A percentile compares a stretch with the other conserved stretches of the same genome.
phyloP scores from a whole-genome alignment of 164 flowering plant genomes.

The Malania oleifera region DNA sequence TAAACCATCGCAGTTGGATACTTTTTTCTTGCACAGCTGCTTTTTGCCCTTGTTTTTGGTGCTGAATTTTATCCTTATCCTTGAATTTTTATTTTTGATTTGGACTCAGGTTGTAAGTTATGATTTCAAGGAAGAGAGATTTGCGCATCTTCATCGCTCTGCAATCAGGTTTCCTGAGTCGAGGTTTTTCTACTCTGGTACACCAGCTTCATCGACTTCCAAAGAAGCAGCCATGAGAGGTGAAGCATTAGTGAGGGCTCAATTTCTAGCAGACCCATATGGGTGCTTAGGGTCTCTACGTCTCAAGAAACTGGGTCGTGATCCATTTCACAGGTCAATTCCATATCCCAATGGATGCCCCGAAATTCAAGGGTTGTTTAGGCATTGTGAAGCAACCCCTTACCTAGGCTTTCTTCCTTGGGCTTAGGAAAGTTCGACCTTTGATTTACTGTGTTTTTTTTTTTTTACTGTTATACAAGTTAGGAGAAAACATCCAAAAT shows the following conservation, averaged over 20 bases:
- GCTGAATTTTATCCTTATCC: not conserved
- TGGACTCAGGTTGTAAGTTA: constrained; percentile 77
- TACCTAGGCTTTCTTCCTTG: constrained; percentile 72
- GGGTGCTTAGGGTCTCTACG: constrained; percentile 71
- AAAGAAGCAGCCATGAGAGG: constrained; percentile 72
- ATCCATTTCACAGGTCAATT: constrained; percentile 86
- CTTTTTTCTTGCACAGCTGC: not conserved
- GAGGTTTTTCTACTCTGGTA: constrained; percentile 73
- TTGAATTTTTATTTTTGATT: not conserved
- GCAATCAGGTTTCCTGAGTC: constrained; percentile 80
- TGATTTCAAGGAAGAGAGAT: constrained; percentile 89
- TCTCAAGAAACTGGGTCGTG: constrained; percentile 72
- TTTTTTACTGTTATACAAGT: too few species aligned
- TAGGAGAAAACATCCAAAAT: too few species aligned
- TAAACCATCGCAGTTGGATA: too few species aligned
- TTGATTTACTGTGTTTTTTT: too few species aligned
- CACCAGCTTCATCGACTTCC: constrained; percentile 63
- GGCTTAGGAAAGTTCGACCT: constrained; percentile 26
- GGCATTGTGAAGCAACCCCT: constrained; percentile 63
- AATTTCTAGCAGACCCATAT: constrained; percentile 79
- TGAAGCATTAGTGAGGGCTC: constrained; percentile 76
- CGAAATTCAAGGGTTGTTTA: constrained; percentile 65
- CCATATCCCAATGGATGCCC: constrained; percentile 94
- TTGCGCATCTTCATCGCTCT: constrained; percentile 74
- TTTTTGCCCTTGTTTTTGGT: not conserved